Evolutionary conservation across 192 early-diverging fungal species (phyloP).

Genomic region (Backusella mclennaniae): DNA sequence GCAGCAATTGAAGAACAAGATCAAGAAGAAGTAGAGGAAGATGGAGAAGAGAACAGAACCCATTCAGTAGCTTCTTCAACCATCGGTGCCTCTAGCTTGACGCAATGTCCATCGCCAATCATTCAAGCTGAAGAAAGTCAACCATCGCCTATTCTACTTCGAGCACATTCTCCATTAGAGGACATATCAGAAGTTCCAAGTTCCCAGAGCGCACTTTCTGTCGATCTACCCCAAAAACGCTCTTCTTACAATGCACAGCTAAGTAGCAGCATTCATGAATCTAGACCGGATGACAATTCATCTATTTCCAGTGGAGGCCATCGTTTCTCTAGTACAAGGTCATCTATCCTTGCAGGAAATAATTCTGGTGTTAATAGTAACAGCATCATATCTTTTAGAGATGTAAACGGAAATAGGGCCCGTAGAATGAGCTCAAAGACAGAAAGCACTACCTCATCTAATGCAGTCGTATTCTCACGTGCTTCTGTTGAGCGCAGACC

Average conservation of each 20-base stretch:
- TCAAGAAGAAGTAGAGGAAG: neutral
- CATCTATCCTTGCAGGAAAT: constrained; percentile 8
- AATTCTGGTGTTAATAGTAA: neutral
- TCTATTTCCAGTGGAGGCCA: neutral
- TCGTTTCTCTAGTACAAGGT: neutral
- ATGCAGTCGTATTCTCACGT: neutral
- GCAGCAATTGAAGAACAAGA: neutral
- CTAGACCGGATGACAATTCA: neutral
- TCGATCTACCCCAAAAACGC: neutral
- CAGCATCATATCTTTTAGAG: constrained; percentile 7
- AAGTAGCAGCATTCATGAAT: neutral
- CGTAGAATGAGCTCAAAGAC: neutral
- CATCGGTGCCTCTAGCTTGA: neutral
- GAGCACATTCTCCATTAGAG: neutral
- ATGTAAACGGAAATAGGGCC: neutral
- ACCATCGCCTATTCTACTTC: neutral
- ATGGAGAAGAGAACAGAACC: neutral
- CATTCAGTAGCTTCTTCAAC: neutral
- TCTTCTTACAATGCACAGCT: constrained; percentile 2
- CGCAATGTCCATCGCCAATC: neutral
- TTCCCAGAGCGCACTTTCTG: constrained; percentile 2
- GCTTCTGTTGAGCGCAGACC: neutral
- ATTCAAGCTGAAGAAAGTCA: neutral
- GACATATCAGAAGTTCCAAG: neutral
- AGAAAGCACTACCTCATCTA: neutral